Evolutionary conservation across 352 stramenopile species (phyloP).

Genomic region (Peronospora belbahrii): DNA sequence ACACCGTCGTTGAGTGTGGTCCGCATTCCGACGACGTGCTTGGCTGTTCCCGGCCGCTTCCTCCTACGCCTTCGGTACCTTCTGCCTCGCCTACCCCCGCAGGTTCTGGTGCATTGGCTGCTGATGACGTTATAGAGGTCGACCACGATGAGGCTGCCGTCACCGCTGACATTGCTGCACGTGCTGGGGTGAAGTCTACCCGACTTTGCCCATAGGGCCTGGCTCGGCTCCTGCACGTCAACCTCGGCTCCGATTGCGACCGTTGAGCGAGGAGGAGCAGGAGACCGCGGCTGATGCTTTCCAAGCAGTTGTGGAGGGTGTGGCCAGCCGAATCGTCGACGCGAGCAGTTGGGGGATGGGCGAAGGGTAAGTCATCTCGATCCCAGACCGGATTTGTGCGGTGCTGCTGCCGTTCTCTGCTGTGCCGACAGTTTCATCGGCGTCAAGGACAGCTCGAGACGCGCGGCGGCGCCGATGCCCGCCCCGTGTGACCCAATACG

Average conservation of each 20-base stretch:
- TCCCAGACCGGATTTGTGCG: slow-evolving; percentile 2
- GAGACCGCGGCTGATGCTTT: not conserved
- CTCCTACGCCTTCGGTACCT: too few species aligned
- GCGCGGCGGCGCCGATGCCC: too few species aligned
- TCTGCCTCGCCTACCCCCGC: too few species aligned
- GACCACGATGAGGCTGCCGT: too few species aligned
- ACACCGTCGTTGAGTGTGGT: not conserved
- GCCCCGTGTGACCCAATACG: slow-evolving; percentile 1
- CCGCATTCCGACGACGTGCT: too few species aligned
- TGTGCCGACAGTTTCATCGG: not conserved
- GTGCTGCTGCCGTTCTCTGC: not conserved
- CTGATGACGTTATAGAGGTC: not conserved
- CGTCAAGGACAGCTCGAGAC: too few species aligned
- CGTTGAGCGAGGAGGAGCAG: not conserved
- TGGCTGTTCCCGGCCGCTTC: too few species aligned
- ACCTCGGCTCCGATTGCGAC: not conserved
- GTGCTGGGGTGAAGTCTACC: not conserved
- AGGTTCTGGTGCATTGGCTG: too few species aligned
- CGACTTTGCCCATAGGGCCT: not conserved
- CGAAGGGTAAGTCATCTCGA: slow-evolving; percentile 12
- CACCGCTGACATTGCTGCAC: not conserved
- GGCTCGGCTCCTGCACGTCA: not conserved
- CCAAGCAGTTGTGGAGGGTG: not conserved
- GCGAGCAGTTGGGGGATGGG: not conserved
- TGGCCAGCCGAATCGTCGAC: slow-evolving; percentile 3